Base-by-base conservation (phyloP, 495 filamentous ascomycete species). In the Pseudomonodictys pantanalensis region DNA sequence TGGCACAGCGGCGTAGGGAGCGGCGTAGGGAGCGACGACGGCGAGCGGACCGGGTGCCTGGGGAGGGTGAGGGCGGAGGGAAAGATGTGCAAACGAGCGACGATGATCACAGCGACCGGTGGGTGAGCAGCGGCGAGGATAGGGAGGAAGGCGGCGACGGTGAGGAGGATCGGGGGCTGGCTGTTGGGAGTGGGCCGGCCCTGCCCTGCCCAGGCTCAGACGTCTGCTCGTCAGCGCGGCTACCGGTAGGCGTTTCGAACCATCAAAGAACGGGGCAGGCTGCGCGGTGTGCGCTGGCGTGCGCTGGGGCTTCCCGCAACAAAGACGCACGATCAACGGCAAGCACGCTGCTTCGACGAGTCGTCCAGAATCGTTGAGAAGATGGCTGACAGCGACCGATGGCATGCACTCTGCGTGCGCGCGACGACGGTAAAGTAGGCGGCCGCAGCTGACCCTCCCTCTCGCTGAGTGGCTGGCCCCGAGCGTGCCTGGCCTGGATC, bases 61-160 rank as follows among this genome's bases (percentile, higher is more conserved):
- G 23, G 23, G 33, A 23, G 20, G 26, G 35, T 6, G 22, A 47
- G 28, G 24, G 30, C 25, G 28, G 18, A 35, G 41, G 17, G 49
- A 59, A 39, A 39, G 17, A 38, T 56, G 39, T 54, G 64, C n/a
- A n/a, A 69, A 69, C 67, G 67, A 69, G 61, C 52, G 67, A 69
- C 64, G 53, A 38, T 60, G 25, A 50, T 56, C 24, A 20, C 22
- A 52, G 45, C 42, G 55, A 58, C 56, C 67, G 33, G 44, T 30
- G 29, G 60, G 41, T 57, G 30, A 38, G n/a, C 29, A 33, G 33
- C 20, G 47, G 18, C 15, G 44, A 28, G 26, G 38, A 47, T 20
- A 49, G 42, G 44, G 2, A 22, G 45, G 48, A 35, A 53, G 51
- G 11, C 12, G 26, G 53, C 18, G 33, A 18, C 32, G 47, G 39